phyloP scores from a whole-genome alignment of 78 protist genomes.

The Speleostelium caveatum region DNA sequence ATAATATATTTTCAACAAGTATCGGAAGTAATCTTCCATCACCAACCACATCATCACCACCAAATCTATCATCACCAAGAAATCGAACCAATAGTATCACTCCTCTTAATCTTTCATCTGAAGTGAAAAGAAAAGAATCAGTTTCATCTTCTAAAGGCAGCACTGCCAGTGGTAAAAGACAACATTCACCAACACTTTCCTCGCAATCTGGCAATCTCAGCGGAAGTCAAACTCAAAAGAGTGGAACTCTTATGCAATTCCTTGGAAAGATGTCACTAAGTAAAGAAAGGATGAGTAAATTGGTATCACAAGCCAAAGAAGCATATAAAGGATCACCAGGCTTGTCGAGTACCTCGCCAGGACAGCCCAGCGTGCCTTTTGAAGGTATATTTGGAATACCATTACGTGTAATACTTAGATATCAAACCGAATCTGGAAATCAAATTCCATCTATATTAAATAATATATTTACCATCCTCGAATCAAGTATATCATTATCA shows the following conservation, averaged over 20 bases:
- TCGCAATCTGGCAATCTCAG: not conserved
- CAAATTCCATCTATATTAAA: conserved; percentile 58
- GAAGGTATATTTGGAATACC: conserved; percentile 78
- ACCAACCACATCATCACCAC: too few species aligned
- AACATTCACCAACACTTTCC: not conserved
- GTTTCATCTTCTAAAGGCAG: not conserved
- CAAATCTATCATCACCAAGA: not conserved
- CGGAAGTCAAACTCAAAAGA: not conserved
- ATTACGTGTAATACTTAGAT: conserved; percentile 49
- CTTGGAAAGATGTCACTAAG: conserved; percentile 39
- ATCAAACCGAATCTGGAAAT: conserved; percentile 42
- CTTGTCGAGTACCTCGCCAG: not conserved
- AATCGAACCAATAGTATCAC: not conserved
- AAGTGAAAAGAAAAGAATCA: not conserved
- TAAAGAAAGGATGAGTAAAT: conserved; percentile 73
- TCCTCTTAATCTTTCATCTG: not conserved
- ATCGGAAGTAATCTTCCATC: too few species aligned
- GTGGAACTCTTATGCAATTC: conserved; percentile 41
- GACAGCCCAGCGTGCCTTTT: conserved; percentile 16
- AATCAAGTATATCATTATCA: conserved; percentile 44
- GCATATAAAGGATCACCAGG: conserved; percentile 13
- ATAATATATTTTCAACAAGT: too few species aligned
- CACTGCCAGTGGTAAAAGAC: not conserved
- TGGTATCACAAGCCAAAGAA: conserved; percentile 45
- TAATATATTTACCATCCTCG: conserved; percentile 14